A percentile compares a stretch with the other conserved stretches of the same genome.
These are phyloP conservation scores for Globisporangium cystogenes DNA, from an alignment of 352 stramenopile genomes.

Conservation along the genomic window DNA sequence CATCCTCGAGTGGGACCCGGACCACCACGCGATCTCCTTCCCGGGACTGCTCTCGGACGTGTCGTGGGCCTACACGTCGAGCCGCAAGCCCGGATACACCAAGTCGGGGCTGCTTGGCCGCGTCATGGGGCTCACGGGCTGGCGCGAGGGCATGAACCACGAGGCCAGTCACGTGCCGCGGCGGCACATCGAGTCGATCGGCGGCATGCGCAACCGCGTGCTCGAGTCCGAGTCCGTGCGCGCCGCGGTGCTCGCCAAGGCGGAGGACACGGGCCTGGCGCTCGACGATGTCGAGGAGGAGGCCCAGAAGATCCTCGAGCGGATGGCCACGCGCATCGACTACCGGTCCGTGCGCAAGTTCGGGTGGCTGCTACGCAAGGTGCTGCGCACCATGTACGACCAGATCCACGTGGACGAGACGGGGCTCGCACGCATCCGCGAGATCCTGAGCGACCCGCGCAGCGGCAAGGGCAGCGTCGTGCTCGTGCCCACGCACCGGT, in stretches of 20 bases:
- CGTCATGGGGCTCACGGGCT: constrained; percentile 84
- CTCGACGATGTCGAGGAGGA: constrained; percentile 47
- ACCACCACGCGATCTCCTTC: constrained; percentile 87
- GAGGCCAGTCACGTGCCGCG: constrained; percentile 82
- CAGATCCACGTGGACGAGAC: constrained; percentile 83
- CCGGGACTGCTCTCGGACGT: constrained; percentile 80
- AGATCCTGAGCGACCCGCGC: constrained; percentile 33
- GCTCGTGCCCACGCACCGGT: constrained; percentile 81
- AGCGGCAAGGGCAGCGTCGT: constrained; percentile 51
- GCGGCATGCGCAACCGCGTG: constrained; percentile 63
- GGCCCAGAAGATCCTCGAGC: constrained; percentile 55
- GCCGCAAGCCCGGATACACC: constrained; percentile 83
- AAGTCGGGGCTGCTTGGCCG: constrained; percentile 74
- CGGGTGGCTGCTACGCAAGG: constrained; percentile 76
- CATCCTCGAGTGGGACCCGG: constrained; percentile 83
- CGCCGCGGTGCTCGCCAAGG: constrained; percentile 39
- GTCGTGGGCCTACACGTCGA: constrained; percentile 87
- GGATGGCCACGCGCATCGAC: constrained; percentile 74
- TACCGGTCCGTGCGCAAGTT: constrained; percentile 74
- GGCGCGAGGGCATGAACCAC: constrained; percentile 81
- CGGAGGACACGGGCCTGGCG: constrained; percentile 20
- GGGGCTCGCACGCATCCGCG: constrained; percentile 60
- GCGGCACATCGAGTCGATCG: constrained; percentile 52
- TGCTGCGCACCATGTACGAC: constrained; percentile 84
- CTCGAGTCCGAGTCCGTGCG: constrained; percentile 59